Base-by-base conservation (phyloP, 352 stramenopile species). In the Phytophthora sp. region DNA sequence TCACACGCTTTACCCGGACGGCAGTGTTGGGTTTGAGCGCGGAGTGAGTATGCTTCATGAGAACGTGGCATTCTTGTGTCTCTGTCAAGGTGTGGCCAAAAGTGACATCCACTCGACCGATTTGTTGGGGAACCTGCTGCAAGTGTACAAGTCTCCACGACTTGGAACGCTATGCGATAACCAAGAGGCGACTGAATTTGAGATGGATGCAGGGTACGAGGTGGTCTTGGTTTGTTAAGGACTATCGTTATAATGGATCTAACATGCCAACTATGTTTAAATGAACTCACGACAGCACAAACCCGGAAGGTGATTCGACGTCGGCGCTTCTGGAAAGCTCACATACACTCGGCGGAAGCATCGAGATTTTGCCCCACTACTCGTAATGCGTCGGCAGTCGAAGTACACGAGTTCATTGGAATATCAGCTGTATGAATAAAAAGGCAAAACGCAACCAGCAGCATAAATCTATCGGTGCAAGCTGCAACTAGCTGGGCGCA, bases 1-100 rank as follows among this genome's bases (percentile, higher is more conserved):
- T 55, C 84, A 95, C 55, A 95, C 84, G 16, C 63, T 95, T 21
- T 95, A 95, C n/a, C 86, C 86, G 0, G 86, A 95, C 36, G 86
- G 86, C 3, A 93, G 80, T 29, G 52, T 88, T 16, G 86, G 86
- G 11, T 95, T 95, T 71, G 77, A 89, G 11, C 83, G 83, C 35
- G 86, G 79, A 35, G 72, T 93, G 8, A 65, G 59, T 11, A 91
- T 95, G 86, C 74, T 95, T 7, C 78, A 88, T 35, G 81, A 95
- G 58, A 95, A 95, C 55, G 72, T 95, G 33, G 71, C 75, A 7
- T 87, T 79, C 54, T 60, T 95, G 30, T 86, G 73, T 29, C 27
- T 35, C 0, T 85, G 65, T 8, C 86, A 95, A 63, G 73, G 84
- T 20, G 77, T 90, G 0, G 6, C 53, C 1, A 27, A 58, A 15